phyloP scores from a whole-genome alignment of 2,329 filamentous ascomycete species.

The Alternaria angustiovoidea region DNA sequence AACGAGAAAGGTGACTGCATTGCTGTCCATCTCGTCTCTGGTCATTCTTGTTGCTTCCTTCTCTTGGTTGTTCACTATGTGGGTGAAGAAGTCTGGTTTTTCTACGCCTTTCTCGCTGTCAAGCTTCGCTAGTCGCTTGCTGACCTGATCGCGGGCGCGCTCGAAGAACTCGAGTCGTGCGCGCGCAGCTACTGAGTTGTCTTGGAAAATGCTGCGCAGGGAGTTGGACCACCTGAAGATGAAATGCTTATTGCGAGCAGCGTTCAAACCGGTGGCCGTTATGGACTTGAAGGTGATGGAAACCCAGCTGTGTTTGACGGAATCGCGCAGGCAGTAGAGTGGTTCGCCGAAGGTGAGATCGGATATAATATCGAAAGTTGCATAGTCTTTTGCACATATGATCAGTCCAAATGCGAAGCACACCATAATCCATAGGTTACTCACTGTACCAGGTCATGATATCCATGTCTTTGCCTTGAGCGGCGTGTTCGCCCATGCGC shows the following conservation, averaged over 20 bases:
- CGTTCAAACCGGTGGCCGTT: conserved; percentile 19
- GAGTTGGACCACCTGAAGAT: conserved; percentile 29
- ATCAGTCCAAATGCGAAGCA: conserved; percentile 14
- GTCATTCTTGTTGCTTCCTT: conserved; percentile 24
- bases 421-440: background rate
- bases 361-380: conserved; percentile 36
- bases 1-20: conserved; percentile 45
- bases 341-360: conserved; percentile 45
- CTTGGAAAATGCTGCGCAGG: conserved; percentile 18
- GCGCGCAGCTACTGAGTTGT: conserved; percentile 10
- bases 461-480: conserved; percentile 24
- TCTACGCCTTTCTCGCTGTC: conserved; percentile 15
- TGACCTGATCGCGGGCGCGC: conserved; percentile 25
- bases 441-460: conserved; percentile 42
- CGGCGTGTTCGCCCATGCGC: conserved; percentile 36
- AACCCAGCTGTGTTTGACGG: conserved; percentile 42
- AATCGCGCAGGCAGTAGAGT: conserved; percentile 41
- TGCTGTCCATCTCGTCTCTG: conserved; percentile 47
- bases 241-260: conserved; percentile 26
- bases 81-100: conserved; percentile 38
- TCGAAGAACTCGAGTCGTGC: conserved; percentile 29
- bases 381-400: background rate
- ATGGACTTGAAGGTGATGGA: conserved; percentile 23
- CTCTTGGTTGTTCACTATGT: conserved; percentile 35
- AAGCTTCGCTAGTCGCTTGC: conserved; percentile 23